Conservation (phyloP, 805 yeast genomes). For the Yarrowia hollandica region DNA sequence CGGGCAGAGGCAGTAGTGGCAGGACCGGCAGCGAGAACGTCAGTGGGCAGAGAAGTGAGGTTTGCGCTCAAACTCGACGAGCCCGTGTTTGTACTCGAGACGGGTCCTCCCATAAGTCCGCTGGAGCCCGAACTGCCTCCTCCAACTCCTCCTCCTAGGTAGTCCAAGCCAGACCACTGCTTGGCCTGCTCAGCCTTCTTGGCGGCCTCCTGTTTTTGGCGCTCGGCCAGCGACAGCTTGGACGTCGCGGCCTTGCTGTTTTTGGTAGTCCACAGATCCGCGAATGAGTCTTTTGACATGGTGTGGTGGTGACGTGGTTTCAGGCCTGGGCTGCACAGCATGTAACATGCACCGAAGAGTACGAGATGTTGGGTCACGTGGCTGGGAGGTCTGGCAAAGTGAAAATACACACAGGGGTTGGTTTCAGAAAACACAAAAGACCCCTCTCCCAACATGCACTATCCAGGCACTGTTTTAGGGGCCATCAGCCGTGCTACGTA, state of each 20-base stretch:
- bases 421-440: too few species aligned
- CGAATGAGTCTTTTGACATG: conserved; percentile 21
- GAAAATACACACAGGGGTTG: neutral
- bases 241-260: conserved; percentile 3
- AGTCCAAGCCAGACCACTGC: conserved; percentile 11
- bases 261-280: conserved; percentile 11
- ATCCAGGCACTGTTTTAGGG: conserved; percentile 4
- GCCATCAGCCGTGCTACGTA: too few species aligned
- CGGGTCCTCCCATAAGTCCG: neutral
- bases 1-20: neutral
- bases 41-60: neutral
- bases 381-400: neutral
- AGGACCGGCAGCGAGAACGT: conserved; percentile 8
- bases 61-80: neutral
- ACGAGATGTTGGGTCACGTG: conserved; percentile 1
- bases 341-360: conserved; percentile 1
- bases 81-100: conserved; percentile 3
- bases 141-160: conserved; percentile 9
- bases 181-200: conserved; percentile 26
- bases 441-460: neutral
- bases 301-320: conserved; percentile 25
- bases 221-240: conserved; percentile 27
- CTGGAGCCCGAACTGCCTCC: neutral
- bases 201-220: conserved; percentile 18
- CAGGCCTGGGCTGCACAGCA: conserved; percentile 21